Evolutionary conservation across 371 early-diverging fungal genomes (phyloP).

Genomic region (Vairimorpha apis): DNA sequence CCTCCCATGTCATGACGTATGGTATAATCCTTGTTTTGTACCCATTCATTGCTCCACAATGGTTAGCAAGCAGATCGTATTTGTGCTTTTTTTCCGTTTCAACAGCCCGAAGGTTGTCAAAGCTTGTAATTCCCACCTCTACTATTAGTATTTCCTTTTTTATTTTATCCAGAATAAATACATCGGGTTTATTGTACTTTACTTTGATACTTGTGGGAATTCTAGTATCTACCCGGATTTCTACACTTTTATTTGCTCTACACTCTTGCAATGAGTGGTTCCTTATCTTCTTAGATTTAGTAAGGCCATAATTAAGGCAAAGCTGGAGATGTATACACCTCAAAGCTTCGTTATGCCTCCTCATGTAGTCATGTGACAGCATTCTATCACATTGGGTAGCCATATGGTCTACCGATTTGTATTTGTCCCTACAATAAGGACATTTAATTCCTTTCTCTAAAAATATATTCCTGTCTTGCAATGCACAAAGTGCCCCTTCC

Average conservation of each 20-base stretch:
- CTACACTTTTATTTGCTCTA: background rate
- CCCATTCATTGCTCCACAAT: background rate
- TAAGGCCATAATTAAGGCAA: background rate
- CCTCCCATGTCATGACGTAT: constrained; percentile 1
- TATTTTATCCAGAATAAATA: constrained; percentile 1
- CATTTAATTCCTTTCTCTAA: constrained; percentile 4
- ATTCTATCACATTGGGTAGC: constrained; percentile 6
- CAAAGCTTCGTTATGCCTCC: constrained; percentile 1
- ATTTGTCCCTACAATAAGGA: background rate
- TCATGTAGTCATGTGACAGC: constrained; percentile 5
- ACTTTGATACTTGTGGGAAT: background rate
- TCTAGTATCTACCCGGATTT: background rate
- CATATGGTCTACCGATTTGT: constrained; percentile 8
- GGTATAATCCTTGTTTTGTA: constrained; percentile 8
- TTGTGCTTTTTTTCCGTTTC: constrained; percentile 1
- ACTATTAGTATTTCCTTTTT: background rate
- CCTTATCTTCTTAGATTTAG: background rate
- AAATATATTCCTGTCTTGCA: background rate
- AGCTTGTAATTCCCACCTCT: constrained; percentile 5
- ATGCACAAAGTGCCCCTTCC: background rate
- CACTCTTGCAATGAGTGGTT: constrained; percentile 1
- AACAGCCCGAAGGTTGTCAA: background rate
- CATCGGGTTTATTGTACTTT: background rate
- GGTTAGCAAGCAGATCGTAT: constrained; percentile 1
- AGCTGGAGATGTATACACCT: constrained; percentile 1